phyloP scores from a whole-genome alignment of 1,139 yeast species.

The Candida frijolesensis region DNA sequence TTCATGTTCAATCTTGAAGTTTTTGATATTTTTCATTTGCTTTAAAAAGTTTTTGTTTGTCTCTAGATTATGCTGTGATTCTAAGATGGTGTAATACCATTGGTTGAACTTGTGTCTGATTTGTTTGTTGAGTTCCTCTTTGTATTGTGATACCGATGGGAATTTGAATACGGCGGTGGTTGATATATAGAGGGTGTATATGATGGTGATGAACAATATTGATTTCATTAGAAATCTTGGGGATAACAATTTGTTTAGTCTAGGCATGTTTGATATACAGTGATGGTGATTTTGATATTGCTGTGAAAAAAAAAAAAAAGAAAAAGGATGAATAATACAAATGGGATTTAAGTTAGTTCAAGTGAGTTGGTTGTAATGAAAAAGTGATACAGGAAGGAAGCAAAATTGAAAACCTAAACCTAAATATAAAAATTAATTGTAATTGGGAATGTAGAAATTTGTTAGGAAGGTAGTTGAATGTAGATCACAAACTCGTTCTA shows the following conservation, averaged over 20 bases:
- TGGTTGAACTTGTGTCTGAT: conserved; percentile 21
- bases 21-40: conserved; percentile 17
- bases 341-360: no score
- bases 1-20: conserved; percentile 22
- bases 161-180: conserved; percentile 12
- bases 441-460: no score
- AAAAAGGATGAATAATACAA: not conserved
- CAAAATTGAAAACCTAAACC: no score
- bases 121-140: conserved; percentile 12
- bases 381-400: no score
- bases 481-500: no score
- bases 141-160: conserved; percentile 18
- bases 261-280: not conserved
- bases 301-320: not conserved
- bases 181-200: conserved; percentile 18
- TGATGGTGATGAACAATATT: conserved; percentile 14
- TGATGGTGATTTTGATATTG: not conserved
- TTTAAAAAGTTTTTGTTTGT: conserved; percentile 19
- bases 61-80: conserved; percentile 23
- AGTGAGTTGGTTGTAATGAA: no score
- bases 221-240: conserved; percentile 16
- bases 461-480: no score
- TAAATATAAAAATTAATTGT: no score
- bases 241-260: conserved; percentile 7
- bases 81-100: conserved; percentile 23